A percentile compares a stretch with the other conserved stretches of the same genome.
Evolutionary conservation across 73 alveolate species (phyloP).

Genomic region (Paramecium primaurelia): DNA sequence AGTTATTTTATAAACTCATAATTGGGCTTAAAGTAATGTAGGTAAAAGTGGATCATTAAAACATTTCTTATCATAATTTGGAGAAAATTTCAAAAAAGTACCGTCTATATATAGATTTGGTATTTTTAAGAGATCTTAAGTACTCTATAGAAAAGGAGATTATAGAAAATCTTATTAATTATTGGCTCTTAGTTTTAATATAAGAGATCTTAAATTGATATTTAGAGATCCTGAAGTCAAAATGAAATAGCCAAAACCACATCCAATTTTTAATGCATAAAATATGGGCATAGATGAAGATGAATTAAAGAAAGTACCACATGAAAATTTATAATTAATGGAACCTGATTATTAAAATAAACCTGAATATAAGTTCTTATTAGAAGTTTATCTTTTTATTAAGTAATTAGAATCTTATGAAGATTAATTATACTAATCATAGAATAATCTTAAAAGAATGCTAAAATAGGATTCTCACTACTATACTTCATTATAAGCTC

Average conservation of each 20-base stretch:
- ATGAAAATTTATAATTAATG: conserved; percentile 38
- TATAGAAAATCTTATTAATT: conserved; percentile 47
- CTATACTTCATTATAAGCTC: background rate
- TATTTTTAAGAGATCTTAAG: conserved; percentile 31
- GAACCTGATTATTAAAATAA: conserved; percentile 33
- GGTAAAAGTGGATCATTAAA: conserved; percentile 25
- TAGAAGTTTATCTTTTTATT: conserved; percentile 12
- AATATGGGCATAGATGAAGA: conserved; percentile 24
- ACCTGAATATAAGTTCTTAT: conserved; percentile 27
- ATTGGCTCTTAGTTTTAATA: background rate
- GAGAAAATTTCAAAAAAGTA: conserved; percentile 55
- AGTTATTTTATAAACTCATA: background rate
- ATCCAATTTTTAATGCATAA: background rate
- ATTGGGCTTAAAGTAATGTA: conserved; percentile 16
- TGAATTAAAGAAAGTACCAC: conserved; percentile 3
- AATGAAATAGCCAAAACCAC: background rate
- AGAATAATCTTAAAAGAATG: background rate
- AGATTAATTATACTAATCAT: background rate
- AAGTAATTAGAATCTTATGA: background rate
- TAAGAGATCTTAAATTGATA: background rate
- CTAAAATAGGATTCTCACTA: background rate
- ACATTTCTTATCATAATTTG: conserved; percentile 54
- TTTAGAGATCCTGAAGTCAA: conserved; percentile 17
- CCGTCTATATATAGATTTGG: conserved; percentile 57
- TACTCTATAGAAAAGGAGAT: conserved; percentile 28